Evolutionary conservation across 805 yeast genomes (phyloP), one percentile per base, ranked within the genome.

Genomic region (Hanseniaspora meyeri): DNA sequence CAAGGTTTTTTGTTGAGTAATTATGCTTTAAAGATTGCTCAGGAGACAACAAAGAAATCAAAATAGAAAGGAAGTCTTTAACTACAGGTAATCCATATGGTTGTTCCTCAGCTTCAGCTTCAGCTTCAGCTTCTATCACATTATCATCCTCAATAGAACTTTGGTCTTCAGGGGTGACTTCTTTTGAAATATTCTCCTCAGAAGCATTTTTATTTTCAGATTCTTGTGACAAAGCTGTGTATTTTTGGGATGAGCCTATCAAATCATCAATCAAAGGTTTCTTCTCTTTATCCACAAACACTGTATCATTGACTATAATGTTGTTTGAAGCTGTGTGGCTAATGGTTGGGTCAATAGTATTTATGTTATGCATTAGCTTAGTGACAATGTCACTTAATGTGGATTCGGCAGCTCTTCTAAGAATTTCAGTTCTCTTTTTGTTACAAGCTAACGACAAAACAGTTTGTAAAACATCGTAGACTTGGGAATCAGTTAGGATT

Each of bases 361-460:
- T 75, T 49, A 90, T 69, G 58, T 80, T 81, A 40, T 74, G 69
- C 66, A 89, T 89, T 7, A 89, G 76, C 55, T 79, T 75, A 42
- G 81, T 77, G 0, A 95, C 82, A 49, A 89, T 82, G 1, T 81
- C 70, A 40, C 79, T 73, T 76, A 88, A 77, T 0, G 95, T 78
- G 72, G 85, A 77, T 65, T 90, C 97, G 0, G 97, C 97, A 0
- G 95, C 85, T 59, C 84, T 79, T 63, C 97, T 76, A 58, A 93
- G 75, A 8, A 90, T 87, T 62, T 91, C 97, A 59, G 95, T 83
- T 66, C 97, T 78, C 66, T 90, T 79, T 70, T 87, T 87, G 67
- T 93, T 95, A 64, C 95, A 87, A 1, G 97, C 95, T 68, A 93
- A 77, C 5, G 95, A 83, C 65, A 93, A 77, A 58, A 95, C 87